A percentile compares a stretch with the other conserved stretches of the same genome.
Conservation (phyloP, 2,329 filamentous ascomycete genomes). For the Pestalotiopsis sp. region DNA sequence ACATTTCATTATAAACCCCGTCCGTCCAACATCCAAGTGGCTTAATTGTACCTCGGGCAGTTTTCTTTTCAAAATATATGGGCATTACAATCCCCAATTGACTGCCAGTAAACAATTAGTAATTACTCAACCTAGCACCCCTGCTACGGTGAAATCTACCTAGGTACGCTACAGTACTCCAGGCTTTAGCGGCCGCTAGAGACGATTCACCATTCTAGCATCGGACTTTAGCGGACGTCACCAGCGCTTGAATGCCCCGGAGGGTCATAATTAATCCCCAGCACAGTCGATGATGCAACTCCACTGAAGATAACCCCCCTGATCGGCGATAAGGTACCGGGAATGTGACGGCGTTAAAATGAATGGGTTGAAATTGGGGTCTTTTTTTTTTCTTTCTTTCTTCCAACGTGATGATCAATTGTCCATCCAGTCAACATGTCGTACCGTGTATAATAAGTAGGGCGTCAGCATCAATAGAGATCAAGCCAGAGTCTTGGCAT, state of each 20-base stretch:
- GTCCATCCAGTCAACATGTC: not conserved
- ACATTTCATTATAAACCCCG: no score
- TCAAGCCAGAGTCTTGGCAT: not conserved
- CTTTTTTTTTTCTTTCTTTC: not conserved
- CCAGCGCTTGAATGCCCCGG: not conserved
- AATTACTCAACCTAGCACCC: no score
- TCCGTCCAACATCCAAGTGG: no score
- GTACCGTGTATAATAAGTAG: not conserved
- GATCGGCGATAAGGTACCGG: constrained; percentile 1
- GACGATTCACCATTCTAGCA: not conserved
- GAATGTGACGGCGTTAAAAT: not conserved
- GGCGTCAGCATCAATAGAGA: not conserved
- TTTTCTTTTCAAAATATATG: no score
- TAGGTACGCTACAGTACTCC: no score
- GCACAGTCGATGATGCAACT: constrained; percentile 5
- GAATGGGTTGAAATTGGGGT: not conserved
- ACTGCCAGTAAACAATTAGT: no score
- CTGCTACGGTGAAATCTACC: no score
- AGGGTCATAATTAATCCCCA: not conserved
- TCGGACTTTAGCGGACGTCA: not conserved
- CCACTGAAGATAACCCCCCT: not conserved
- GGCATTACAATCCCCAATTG: no score
- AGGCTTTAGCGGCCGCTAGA: not conserved
- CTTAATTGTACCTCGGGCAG: no score
- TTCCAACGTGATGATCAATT: not conserved